phyloP scores from a whole-genome alignment of 2,329 filamentous ascomycete species.

The Blastomyces parvus region DNA sequence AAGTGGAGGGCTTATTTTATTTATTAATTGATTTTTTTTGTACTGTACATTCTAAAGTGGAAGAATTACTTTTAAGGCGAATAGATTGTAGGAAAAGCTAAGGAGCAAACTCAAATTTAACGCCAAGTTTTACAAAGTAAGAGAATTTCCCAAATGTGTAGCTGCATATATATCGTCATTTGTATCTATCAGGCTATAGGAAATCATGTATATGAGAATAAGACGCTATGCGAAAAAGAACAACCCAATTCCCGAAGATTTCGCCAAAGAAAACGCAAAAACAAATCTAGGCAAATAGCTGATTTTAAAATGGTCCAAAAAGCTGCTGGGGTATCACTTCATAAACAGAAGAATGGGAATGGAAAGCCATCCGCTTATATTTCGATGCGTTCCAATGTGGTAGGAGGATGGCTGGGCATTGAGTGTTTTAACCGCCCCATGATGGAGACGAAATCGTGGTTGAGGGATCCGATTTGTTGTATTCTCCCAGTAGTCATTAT shows the following conservation, averaged over 20 bases:
- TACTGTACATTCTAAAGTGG: no score
- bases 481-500: background rate
- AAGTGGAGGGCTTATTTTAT: no score
- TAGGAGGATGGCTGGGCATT: background rate
- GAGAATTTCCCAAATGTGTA: background rate
- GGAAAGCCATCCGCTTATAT: background rate
- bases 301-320: background rate
- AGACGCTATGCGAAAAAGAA: background rate
- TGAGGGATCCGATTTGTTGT: background rate
- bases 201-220: background rate
- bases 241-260: background rate
- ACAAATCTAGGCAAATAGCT: background rate
- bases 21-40: no score
- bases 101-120: background rate
- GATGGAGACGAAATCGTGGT: background rate
- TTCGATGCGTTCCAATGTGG: background rate
- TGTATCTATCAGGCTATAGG: background rate
- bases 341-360: background rate
- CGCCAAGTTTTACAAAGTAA: background rate
- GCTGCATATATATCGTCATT: background rate
- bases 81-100: no score
- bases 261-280: background rate
- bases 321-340: slow-evolving; percentile 4
- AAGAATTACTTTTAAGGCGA: no score
- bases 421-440: background rate